These are phyloP conservation scores for Phialemoniopsis sp. DNA, from an alignment of 2,329 filamentous ascomycete genomes.

Conservation along the genomic window DNA sequence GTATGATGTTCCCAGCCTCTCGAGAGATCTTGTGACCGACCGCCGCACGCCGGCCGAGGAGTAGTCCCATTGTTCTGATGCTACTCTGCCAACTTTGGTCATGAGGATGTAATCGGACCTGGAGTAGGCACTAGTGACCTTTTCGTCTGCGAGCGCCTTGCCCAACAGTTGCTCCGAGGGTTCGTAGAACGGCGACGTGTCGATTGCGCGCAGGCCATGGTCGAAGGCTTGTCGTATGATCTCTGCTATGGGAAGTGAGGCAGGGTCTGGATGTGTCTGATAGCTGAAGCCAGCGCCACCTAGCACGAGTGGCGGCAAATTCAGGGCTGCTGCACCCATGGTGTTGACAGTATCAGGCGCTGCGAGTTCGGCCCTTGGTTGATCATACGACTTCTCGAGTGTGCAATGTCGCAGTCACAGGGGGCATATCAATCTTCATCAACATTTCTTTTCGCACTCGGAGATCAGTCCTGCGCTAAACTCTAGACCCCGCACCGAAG, in stretches of 20 bases:
- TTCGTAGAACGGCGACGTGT: slow-evolving; percentile 3
- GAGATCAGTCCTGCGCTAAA: too few species aligned
- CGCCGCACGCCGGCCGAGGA: background rate
- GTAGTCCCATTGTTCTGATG: slow-evolving; percentile 1
- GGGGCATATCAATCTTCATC: too few species aligned
- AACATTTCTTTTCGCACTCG: too few species aligned
- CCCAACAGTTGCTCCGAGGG: slow-evolving; percentile 5
- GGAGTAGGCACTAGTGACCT: slow-evolving; percentile 2
- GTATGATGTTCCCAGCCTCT: background rate
- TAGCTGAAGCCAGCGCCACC: slow-evolving; percentile 5
- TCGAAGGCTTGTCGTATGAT: slow-evolving; percentile 3
- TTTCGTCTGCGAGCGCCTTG: background rate
- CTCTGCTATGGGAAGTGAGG: slow-evolving; percentile 1
- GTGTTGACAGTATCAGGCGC: too few species aligned
- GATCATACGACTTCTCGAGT: too few species aligned
- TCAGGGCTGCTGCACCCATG: background rate
- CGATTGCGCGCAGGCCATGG: slow-evolving; percentile 2
- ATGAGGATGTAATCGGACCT: slow-evolving; percentile 3
- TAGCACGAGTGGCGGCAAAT: slow-evolving; percentile 26
- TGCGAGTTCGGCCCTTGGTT: too few species aligned
- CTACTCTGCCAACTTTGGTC: slow-evolving; percentile 3
- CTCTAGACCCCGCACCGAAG: too few species aligned
- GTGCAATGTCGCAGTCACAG: too few species aligned
- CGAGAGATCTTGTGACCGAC: slow-evolving; percentile 1
- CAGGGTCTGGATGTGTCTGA: slow-evolving; percentile 2